Base-by-base conservation (phyloP, 805 yeast genomes). In the Danielia reshetovae region DNA sequence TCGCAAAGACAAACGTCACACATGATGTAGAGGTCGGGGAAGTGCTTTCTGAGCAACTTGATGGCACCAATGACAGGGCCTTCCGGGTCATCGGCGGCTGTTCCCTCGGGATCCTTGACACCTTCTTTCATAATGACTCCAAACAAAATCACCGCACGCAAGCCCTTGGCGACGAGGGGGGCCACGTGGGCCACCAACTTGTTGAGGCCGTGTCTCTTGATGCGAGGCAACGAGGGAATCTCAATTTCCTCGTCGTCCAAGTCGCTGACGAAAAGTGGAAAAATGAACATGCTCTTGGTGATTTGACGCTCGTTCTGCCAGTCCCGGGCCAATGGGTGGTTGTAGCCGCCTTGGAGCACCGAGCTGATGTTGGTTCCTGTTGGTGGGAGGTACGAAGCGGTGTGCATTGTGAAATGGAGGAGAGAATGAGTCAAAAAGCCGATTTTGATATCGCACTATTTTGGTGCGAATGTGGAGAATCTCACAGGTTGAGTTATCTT, bases 1-100 rank as follows among this genome's bases (percentile, higher is more conserved):
- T 93, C 98, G 68, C 98, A 93, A 34, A 93, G 66, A 61, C 98
- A 93, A 17, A 90, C 97, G 55, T 93, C 98, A 54, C 96, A 85
- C 74, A 88, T 78, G 44, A 93, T 77, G 58, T 81, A 90, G 39
- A 93, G 71, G 18, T 77, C 82, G 4, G 98, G 97, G 65, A 85
- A 89, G 11, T 74, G 62, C 28, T 60, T 43, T 40, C 72, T 72
- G 36, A 93, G 70, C 2, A 75, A 68, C 53, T 79, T 81, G 49
- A 85, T 81, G 14, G 90, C 84, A 42, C 60, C 72, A 46, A 93
- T 89, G 2, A 93, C 97, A 2, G 98, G 97, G 0, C 97, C 97
- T 22, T 85, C 74, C 24, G 96, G 96, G 59, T 88, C 96, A 59
- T 93, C 97, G 2, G 98, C 98, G 29, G 87, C 75, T 2, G 95